phyloP scores from a whole-genome alignment of 768 basidiomycete genomes.

The Kwoniella sp. region DNA sequence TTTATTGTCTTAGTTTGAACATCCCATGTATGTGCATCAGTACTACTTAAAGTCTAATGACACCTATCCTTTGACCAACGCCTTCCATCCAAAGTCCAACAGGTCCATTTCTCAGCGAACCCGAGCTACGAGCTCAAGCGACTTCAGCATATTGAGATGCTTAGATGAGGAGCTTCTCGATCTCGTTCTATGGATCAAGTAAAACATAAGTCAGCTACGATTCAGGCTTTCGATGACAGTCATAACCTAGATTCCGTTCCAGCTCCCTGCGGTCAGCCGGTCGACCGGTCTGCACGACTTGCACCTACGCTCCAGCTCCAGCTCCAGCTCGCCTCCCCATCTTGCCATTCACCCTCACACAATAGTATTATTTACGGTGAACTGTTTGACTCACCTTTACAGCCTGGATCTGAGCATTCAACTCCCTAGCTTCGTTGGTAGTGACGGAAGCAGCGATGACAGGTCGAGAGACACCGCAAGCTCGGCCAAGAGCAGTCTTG shows the following conservation, averaged over 20 bases:
- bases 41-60: slow-evolving; percentile 21
- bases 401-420: slow-evolving; percentile 81
- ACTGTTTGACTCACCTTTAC: slow-evolving; percentile 71
- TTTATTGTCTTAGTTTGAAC: background rate
- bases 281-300: background rate
- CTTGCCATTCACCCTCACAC: no score
- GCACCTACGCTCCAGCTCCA: no score
- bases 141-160: no score
- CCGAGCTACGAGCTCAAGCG: no score
- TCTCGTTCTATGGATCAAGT: slow-evolving; percentile 51
- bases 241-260: background rate
- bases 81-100: no score
- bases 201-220: background rate
- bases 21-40: slow-evolving; percentile 6
- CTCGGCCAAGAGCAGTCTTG: slow-evolving; percentile 92
- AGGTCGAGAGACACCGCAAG: slow-evolving; percentile 90
- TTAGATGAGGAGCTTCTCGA: slow-evolving; percentile 58
- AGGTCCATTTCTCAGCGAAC: no score
- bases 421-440: slow-evolving; percentile 91
- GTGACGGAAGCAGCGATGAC: slow-evolving; percentile 95
- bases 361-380: no score
- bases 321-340: no score
- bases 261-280: background rate
- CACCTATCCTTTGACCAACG: background rate
- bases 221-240: background rate